A percentile compares a stretch with the other conserved stretches of the same genome.
phyloP scores from a whole-genome alignment of 768 basidiomycete genomes.

The Russula sp. region DNA sequence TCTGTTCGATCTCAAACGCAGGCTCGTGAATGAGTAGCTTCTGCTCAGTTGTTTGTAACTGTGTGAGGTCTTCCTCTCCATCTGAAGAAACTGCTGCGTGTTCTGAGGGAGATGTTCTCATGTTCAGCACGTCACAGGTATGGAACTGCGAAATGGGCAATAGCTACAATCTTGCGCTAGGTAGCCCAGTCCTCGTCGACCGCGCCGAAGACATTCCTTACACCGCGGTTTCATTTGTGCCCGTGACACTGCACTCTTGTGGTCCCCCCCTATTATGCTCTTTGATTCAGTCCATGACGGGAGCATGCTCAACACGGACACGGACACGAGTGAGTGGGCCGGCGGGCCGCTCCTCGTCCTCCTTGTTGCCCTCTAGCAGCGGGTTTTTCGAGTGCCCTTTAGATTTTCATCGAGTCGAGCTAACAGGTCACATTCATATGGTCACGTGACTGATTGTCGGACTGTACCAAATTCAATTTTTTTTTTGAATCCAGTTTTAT shows the following conservation, averaged over 20 bases:
- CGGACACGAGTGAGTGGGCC: constrained; percentile 64
- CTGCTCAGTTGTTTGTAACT: constrained; percentile 66
- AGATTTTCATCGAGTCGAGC: constrained; percentile 86
- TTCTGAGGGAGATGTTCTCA: constrained; percentile 51
- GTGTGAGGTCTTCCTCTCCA: constrained; percentile 78
- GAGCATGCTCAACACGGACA: constrained; percentile 75
- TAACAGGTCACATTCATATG: constrained; percentile 25
- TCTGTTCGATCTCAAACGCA: constrained; percentile 71
- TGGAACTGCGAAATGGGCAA: background rate
- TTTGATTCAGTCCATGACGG: constrained; percentile 77
- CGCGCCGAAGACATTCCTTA: constrained; percentile 89
- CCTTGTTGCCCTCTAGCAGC: constrained; percentile 51
- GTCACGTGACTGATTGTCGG: background rate
- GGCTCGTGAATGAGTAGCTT: constrained; percentile 82
- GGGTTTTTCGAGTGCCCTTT: constrained; percentile 68
- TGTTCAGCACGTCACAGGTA: background rate
- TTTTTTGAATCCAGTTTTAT: too few species aligned
- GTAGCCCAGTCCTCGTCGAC: constrained; percentile 97
- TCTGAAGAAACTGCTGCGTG: constrained; percentile 67
- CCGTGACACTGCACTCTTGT: constrained; percentile 78
- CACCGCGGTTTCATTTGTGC: constrained; percentile 64
- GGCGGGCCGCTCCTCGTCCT: constrained; percentile 67
- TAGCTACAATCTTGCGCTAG: constrained; percentile 87
- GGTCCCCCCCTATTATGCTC: constrained; percentile 76
- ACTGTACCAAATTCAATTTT: too few species aligned